Conservation (phyloP, 345 rosid species). For the Eucalyptus sp. region DNA sequence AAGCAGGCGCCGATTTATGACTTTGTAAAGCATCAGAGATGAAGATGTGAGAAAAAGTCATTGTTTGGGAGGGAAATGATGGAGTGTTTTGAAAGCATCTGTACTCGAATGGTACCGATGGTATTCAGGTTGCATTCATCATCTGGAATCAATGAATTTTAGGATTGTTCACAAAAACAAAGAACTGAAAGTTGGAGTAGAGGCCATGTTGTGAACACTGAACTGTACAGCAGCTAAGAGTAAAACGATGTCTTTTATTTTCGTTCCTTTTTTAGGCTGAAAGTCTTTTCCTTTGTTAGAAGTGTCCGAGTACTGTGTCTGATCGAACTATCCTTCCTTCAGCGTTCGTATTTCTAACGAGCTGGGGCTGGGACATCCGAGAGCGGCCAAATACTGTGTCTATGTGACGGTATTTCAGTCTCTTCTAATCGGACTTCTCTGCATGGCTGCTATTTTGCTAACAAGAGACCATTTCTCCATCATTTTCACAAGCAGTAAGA, state of each 20-base stretch:
- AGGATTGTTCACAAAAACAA: background rate
- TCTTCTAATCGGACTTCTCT: slow-evolving; percentile 47
- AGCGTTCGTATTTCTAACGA: slow-evolving; percentile 81
- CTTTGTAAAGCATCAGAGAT: background rate
- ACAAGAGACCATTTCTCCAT: slow-evolving; percentile 41
- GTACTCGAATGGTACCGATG: background rate
- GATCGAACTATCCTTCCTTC: background rate
- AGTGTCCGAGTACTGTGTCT: background rate
- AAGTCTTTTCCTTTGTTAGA: background rate
- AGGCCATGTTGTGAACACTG: background rate
- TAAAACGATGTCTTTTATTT: background rate
- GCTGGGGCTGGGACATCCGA: slow-evolving; percentile 59
- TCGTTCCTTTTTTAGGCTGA: background rate
- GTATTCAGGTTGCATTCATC: background rate
- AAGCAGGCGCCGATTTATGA: background rate
- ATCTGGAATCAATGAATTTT: background rate
- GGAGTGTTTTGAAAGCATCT: background rate
- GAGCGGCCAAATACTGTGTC: slow-evolving; percentile 73
- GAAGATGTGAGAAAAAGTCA: background rate
- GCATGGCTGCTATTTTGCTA: slow-evolving; percentile 41
- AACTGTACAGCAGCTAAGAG: background rate
- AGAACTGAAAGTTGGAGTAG: background rate
- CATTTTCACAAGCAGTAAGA: slow-evolving; percentile 52
- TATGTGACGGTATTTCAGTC: slow-evolving; percentile 42
- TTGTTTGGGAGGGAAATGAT: background rate